Base-by-base conservation (phyloP, 1,139 yeast genomes). In the Candida smagusa region DNA sequence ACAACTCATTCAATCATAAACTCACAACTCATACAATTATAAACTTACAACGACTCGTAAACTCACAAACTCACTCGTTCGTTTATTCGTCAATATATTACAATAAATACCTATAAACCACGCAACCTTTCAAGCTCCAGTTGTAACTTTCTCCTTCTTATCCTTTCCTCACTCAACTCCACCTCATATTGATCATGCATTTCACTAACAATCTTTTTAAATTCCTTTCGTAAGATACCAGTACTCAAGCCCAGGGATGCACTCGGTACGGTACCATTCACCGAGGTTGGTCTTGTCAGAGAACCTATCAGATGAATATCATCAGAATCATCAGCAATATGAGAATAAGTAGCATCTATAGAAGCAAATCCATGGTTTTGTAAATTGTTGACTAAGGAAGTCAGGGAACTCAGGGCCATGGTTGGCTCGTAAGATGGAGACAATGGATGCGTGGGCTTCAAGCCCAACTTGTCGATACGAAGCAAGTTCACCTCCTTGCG, bases 221-320 rank as follows among this genome's bases (percentile, higher is more conserved):
- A 85, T 58, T 85, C 90, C 48, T 80, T 75, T 40, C 89, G 69
- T 48, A 85, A 63, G 2, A 82, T 77, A 1, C 68, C 73, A 37
- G 59, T 68, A 49, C 71, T 65, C 45, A 54, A 61, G 7, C 56
- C 54, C 31, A 32, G 36, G 12, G 38, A 27, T 9, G 16, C 12
- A 31, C 37, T 39, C 12, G 33, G 28, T n/a, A 26, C 12, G 12
- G 29, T 30, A 4, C 41, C 33, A 11, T 38, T 38, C 22, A 37
- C 33, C 2, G 56, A 50, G 5, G 48, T 47, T 16, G 59, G 59
- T 38, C 54, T 47, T 22, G 53, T 45, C 5, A 50, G 40, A 33
- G 46, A 48, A n/a, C 29, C 32, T 4, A 46, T 34, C 46, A 44
- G 43, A 9, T 47, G 48, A 22, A 46, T 42, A 22, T 48, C 52